Conservation (phyloP, 2,329 filamentous ascomycete species). For the Hysterium pulicare region DNA sequence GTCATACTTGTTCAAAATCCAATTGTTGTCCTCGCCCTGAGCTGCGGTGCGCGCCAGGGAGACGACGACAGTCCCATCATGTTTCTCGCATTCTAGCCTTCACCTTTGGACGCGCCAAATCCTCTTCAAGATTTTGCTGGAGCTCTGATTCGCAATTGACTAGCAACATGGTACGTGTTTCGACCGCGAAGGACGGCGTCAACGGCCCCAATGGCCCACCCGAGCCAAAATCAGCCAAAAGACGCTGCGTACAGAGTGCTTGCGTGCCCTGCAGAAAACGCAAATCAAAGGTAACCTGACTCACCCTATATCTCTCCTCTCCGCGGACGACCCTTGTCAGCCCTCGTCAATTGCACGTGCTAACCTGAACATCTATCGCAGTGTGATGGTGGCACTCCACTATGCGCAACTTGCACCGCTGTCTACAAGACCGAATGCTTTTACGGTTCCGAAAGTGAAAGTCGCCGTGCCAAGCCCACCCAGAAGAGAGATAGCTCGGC, state of each 20-base stretch:
- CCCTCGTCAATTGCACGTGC: conserved; percentile 4
- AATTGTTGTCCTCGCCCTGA: too few relatives aligned
- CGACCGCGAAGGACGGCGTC: conserved; percentile 17
- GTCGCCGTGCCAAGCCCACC: conserved; percentile 39
- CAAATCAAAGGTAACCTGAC: conserved; percentile 45
- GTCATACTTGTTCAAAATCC: too few relatives aligned
- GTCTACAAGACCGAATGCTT: conserved; percentile 50
- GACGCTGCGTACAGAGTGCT: conserved; percentile 37
- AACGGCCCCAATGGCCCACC: conserved; percentile 15
- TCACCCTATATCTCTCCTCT: conserved; percentile 6
- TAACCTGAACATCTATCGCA: conserved; percentile 16
- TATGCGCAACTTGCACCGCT: conserved; percentile 50
- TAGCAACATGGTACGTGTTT: conserved; percentile 30
- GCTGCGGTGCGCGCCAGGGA: too few relatives aligned
- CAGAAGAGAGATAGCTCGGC: conserved; percentile 29
- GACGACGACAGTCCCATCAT: too few relatives aligned
- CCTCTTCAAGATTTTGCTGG: too few relatives aligned
- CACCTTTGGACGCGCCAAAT: too few relatives aligned
- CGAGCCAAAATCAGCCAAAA: conserved; percentile 29
- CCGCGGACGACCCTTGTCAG: conserved; percentile 22
- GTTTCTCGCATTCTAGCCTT: too few relatives aligned
- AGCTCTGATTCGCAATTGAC: too few relatives aligned
- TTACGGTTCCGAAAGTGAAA: conserved; percentile 50
- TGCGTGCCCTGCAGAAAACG: conserved; percentile 51
- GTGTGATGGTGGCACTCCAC: conserved; percentile 50